A percentile compares a stretch with the other conserved stretches of the same genome.
Evolutionary conservation across 345 rosid genomes (phyloP).

Genomic region (Sonneratia caseolaris): DNA sequence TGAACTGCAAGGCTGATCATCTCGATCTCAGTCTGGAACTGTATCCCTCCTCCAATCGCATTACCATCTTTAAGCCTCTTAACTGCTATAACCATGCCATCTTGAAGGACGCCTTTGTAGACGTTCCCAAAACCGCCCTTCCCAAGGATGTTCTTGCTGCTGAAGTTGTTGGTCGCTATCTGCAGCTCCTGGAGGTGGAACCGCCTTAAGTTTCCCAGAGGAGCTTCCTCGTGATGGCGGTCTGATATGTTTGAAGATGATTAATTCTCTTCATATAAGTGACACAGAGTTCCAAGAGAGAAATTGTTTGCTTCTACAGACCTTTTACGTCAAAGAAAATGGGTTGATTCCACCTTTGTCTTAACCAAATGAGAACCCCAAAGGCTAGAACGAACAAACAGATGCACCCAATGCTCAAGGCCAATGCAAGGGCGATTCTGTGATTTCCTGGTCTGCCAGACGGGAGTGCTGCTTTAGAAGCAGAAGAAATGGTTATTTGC

Average conservation of each 20-base stretch:
- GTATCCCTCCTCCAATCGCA: constrained; percentile 19
- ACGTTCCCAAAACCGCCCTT: constrained; percentile 94
- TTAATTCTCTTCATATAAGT: not conserved
- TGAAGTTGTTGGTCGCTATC: constrained; percentile 69
- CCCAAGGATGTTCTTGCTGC: constrained; percentile 80
- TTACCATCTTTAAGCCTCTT: constrained; percentile 83
- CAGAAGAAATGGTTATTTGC: not conserved
- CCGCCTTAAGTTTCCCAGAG: constrained; percentile 79
- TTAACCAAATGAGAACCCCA: constrained; percentile 75
- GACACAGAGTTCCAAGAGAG: not conserved
- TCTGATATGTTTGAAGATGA: constrained; percentile 23
- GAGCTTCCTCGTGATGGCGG: constrained; percentile 60
- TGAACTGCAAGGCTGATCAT: constrained; percentile 98
- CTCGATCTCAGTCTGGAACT: constrained; percentile 60
- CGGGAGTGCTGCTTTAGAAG: constrained; percentile 26
- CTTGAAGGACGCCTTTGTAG: constrained; percentile 79
- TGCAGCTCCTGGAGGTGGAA: constrained; percentile 88
- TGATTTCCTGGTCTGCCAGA: constrained; percentile 42
- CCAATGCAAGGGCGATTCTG: constrained; percentile 67
- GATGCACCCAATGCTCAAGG: constrained; percentile 53
- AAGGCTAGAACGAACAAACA: constrained; percentile 55
- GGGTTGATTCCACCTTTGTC: constrained; percentile 57
- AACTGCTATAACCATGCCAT: constrained; percentile 74
- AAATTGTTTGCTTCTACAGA: constrained; percentile 9
- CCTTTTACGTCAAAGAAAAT: constrained; percentile 80